phyloP scores from a whole-genome alignment of 192 early-diverging fungal species.

The Backusella circina region DNA sequence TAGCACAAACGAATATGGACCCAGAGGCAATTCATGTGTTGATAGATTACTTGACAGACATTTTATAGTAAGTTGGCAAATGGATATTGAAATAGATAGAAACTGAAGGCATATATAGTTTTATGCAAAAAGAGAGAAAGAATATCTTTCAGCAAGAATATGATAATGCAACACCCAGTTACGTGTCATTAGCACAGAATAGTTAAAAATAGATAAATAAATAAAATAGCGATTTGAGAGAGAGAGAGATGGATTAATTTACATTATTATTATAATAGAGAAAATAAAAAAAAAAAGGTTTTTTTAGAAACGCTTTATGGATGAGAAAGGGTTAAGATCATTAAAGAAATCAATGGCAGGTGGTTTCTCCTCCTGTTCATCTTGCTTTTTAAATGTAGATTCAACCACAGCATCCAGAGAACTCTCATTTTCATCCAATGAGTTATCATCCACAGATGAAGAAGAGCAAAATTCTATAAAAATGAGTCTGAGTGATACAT shows the following conservation, averaged over 20 bases:
- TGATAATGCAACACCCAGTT: conserved; percentile 81
- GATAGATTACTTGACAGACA: conserved; percentile 73
- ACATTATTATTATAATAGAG: background rate
- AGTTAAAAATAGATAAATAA: background rate
- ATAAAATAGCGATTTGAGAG: background rate
- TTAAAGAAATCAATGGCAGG: background rate
- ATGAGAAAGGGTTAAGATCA: background rate
- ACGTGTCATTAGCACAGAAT: conserved; percentile 61
- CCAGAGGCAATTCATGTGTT: conserved; percentile 74
- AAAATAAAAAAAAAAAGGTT: background rate
- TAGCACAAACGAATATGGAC: conserved; percentile 94
- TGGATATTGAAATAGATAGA: background rate
- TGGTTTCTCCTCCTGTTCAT: background rate
- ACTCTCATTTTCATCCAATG: background rate
- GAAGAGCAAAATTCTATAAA: conserved; percentile 8
- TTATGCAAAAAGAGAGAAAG: conserved; percentile 62
- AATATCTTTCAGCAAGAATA: conserved; percentile 78
- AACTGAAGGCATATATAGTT: conserved; percentile 37
- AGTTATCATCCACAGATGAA: conserved; percentile 7
- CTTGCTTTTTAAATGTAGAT: background rate
- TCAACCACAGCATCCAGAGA: background rate
- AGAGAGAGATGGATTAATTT: background rate
- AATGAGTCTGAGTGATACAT: background rate
- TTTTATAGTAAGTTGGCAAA: conserved; percentile 69
- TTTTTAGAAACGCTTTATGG: conserved; percentile 4